Evolutionary conservation across 139 green algal genomes (phyloP).

Genomic region (Raphidocelis subcapitata): DNA sequence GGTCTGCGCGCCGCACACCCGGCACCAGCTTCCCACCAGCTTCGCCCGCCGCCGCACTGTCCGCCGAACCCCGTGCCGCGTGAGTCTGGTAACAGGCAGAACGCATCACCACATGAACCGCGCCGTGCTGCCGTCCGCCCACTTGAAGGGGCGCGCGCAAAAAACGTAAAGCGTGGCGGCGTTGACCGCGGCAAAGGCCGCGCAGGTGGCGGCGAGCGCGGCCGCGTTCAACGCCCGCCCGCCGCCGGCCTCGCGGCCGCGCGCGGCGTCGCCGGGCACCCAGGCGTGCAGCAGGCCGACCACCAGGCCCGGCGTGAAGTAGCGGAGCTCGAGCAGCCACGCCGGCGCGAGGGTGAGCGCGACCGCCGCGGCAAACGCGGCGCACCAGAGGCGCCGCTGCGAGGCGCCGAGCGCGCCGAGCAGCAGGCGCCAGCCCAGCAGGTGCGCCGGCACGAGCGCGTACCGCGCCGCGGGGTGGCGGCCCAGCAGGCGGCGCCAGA

Average conservation of each 20-base stretch:
- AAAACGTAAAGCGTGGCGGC: constrained; percentile 72
- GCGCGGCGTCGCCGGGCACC: too few species aligned
- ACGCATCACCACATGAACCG: constrained; percentile 88
- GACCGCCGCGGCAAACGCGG: constrained; percentile 34
- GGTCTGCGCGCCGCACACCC: too few species aligned
- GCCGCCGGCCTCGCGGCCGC: not conserved
- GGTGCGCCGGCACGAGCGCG: constrained; percentile 53
- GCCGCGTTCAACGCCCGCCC: not conserved
- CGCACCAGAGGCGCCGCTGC: constrained; percentile 36
- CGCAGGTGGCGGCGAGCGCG: not conserved
- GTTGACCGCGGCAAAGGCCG: constrained; percentile 49
- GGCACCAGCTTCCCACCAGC: too few species aligned
- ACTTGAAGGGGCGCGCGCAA: constrained; percentile 63
- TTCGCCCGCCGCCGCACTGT: too few species aligned
- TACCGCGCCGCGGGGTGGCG: constrained; percentile 24
- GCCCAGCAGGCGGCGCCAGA: constrained; percentile 68
- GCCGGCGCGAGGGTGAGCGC: constrained; percentile 70
- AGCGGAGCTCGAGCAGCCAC: constrained; percentile 87
- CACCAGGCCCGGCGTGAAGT: constrained; percentile 76
- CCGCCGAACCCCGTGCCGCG: too few species aligned
- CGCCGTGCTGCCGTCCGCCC: constrained; percentile 66
- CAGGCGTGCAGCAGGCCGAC: constrained; percentile 60
- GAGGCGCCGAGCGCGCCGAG: constrained; percentile 13
- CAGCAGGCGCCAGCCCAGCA: constrained; percentile 36
- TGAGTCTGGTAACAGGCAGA: not conserved